Conservation (phyloP, 768 basidiomycete genomes). For the Leccinellum luteum region DNA sequence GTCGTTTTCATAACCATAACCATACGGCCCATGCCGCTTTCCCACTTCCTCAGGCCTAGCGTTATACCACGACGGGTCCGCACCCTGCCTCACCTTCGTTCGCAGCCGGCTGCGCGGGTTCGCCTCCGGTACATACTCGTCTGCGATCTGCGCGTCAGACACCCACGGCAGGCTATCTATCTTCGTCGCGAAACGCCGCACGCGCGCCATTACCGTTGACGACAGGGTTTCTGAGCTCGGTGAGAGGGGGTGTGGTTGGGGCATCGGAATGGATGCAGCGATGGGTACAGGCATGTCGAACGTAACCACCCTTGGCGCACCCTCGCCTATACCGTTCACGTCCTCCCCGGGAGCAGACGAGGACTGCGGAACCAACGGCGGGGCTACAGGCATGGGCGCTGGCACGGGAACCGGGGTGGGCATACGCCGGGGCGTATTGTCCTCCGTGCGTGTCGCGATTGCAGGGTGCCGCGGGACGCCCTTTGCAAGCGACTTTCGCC, state of each 20-base stretch:
- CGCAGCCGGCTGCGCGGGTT: constrained; percentile 20
- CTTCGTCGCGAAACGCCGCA: constrained; percentile 34
- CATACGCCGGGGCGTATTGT: not conserved
- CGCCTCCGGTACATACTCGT: constrained; percentile 42
- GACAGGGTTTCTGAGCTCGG: not conserved
- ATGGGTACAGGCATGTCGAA: constrained; percentile 4
- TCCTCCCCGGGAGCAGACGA: not conserved
- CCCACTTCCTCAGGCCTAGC: constrained; percentile 4
- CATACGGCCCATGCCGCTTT: not conserved
- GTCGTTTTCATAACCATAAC: not conserved
- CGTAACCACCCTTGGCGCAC: not conserved
- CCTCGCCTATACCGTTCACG: too few relatives aligned
- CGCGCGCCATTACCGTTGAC: constrained; percentile 33
- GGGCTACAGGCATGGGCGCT: not conserved
- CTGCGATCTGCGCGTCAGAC: constrained; percentile 38
- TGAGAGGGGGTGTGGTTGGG: not conserved
- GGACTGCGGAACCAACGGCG: not conserved
- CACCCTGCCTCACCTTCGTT: constrained; percentile 6
- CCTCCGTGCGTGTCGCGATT: not conserved
- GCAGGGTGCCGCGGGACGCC: not conserved
- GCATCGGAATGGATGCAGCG: not conserved
- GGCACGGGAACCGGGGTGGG: not conserved
- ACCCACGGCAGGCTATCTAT: constrained; percentile 48
- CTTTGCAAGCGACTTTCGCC: not conserved
- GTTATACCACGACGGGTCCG: constrained; percentile 32